Conservation (phyloP, 2,329 filamentous ascomycete species). For the Trichophyton schoenleinii region DNA sequence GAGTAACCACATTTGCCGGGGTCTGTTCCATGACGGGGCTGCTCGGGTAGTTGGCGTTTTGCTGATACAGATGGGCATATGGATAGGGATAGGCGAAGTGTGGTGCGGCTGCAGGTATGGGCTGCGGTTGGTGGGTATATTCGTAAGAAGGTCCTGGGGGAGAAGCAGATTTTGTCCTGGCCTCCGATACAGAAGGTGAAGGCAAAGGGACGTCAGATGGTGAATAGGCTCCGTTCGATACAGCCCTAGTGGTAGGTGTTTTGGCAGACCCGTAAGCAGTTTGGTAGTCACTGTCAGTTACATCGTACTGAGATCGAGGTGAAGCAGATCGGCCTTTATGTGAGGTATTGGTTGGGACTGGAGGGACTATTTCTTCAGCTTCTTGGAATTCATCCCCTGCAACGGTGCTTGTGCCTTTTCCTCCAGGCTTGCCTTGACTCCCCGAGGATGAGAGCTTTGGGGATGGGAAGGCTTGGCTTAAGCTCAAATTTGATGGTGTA, state of each 20-base stretch:
- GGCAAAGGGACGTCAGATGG: constrained; percentile 4
- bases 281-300: constrained; percentile 7
- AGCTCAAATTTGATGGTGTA: constrained; percentile 9
- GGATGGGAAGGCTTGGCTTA: constrained; percentile 4
- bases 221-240: constrained; percentile 5
- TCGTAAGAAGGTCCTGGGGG: constrained; percentile 9
- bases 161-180: constrained; percentile 10
- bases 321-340: background rate
- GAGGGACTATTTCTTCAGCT: background rate
- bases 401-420: background rate
- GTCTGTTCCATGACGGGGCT: constrained; percentile 19
- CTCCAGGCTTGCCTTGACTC: background rate
- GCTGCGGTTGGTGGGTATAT: constrained; percentile 17
- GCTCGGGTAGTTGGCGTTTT: constrained; percentile 23
- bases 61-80: constrained; percentile 26
- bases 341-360: background rate
- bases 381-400: background rate
- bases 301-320: constrained; percentile 7
- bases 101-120: constrained; percentile 14
- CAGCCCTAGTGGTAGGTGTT: constrained; percentile 6
- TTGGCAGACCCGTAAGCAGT: constrained; percentile 4
- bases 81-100: constrained; percentile 20
- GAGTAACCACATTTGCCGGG: constrained; percentile 10
- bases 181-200: constrained; percentile 10
- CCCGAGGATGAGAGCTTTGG: background rate